Evolutionary conservation across 805 yeast species (phyloP).

Genomic region (Yamadazyma laniorum): DNA sequence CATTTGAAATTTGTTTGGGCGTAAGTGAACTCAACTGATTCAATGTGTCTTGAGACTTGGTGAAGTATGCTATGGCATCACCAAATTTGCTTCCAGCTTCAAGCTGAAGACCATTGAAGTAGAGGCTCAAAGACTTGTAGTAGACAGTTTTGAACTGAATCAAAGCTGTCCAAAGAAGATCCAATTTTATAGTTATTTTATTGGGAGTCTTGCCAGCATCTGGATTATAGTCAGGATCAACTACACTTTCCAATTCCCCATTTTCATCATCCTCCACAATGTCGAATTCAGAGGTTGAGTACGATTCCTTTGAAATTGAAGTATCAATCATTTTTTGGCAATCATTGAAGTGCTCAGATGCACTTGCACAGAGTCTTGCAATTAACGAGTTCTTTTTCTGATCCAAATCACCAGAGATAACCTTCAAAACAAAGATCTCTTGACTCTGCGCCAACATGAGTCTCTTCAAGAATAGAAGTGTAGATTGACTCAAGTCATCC

Average conservation of each 20-base stretch:
- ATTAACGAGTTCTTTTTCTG: conserved; percentile 63
- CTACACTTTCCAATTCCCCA: conserved; percentile 20
- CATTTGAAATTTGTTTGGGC: conserved; percentile 23
- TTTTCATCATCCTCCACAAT: conserved; percentile 27
- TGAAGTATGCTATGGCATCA: conserved; percentile 65
- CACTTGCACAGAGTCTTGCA: conserved; percentile 69
- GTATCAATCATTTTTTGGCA: conserved; percentile 28
- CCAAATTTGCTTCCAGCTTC: conserved; percentile 66
- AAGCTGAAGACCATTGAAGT: conserved; percentile 54
- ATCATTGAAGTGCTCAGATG: conserved; percentile 53
- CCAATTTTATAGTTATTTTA: conserved; percentile 27
- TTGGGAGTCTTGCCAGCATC: conserved; percentile 18
- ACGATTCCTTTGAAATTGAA: conserved; percentile 7
- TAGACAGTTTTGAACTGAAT: conserved; percentile 52
- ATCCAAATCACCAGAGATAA: conserved; percentile 50
- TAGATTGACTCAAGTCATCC: conserved; percentile 66
- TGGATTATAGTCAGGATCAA: conserved; percentile 18
- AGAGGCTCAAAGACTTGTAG: conserved; percentile 59
- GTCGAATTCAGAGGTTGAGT: conserved; percentile 17
- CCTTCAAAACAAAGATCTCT: conserved; percentile 71
- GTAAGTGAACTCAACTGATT: conserved; percentile 29
- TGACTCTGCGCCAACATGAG: conserved; percentile 86
- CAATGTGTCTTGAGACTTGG: conserved; percentile 47
- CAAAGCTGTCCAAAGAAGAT: conserved; percentile 49
- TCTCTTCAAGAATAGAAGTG: conserved; percentile 59